Base-by-base conservation (phyloP, 2,329 filamentous ascomycete genomes). In the Cladosporium sp. region DNA sequence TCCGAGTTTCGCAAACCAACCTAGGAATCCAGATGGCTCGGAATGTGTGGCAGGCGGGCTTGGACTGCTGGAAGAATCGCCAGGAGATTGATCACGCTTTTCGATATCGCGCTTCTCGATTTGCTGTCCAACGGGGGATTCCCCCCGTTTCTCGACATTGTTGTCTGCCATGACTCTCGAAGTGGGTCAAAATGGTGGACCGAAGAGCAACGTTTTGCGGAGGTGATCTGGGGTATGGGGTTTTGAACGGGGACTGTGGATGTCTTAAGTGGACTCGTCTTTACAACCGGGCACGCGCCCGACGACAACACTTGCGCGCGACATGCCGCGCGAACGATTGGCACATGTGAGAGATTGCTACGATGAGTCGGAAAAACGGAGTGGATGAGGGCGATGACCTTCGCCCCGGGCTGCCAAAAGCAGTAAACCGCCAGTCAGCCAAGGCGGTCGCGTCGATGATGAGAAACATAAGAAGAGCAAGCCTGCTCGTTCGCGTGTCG, bases 221-320 rank as follows among this genome's bases (percentile, higher is more conserved):
- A 39, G n/a, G 13, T 11, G 20, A 25, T 40, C 38, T 40, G 38
- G 38, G 38, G 38, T 40, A 18, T 40, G 38, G 38, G 19, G 38
- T 39, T n/a, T n/a, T n/a, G n/a, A n/a, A n/a, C 19, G 38, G 38
- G 38, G 38, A 27, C 20, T 6, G 38, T 25, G 38, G 38, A 40
- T 7, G 19, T 40, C n/a, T 27, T 40, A 40, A 40, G 38, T 40
- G 38, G 38, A 15, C 38, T 38, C 35, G 6, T 40, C 38, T 40
- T 40, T 11, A 27, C 12, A 19, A 13, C 19, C 11, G 13, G 13
- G 20, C 12, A 27, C 12, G 22, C 13, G 20, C 20, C 16, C 11
- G 12, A 12, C 38, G 12, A 27, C 38, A n/a, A 19, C 20, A 15
- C 22, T 20, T 19, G 4, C 19, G 9, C 22, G 19, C 19, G 15